phyloP scores from a whole-genome alignment of 257 asterid genomes.

The Lantana camara region DNA sequence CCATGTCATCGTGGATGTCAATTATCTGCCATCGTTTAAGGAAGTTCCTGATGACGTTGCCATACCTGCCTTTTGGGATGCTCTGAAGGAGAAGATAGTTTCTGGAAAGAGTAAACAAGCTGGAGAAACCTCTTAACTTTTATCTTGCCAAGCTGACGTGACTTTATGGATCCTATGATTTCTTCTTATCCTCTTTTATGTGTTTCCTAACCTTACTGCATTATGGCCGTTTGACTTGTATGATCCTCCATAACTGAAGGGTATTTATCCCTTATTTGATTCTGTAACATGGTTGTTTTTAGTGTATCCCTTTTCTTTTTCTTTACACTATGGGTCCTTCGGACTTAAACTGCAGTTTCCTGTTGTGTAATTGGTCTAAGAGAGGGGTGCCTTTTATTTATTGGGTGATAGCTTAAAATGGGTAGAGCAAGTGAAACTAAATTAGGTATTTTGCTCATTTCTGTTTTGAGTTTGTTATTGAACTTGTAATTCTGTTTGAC shows the following conservation, averaged over 20 bases:
- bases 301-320: neutral
- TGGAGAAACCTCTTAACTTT: slow-evolving; percentile 22
- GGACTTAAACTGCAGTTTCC: too few species aligned
- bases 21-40: slow-evolving; percentile 95
- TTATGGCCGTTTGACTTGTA: neutral
- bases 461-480: neutral
- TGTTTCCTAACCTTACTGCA: slow-evolving; percentile 16
- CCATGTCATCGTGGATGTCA: slow-evolving; percentile 92
- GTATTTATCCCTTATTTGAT: neutral
- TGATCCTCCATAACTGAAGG: neutral
- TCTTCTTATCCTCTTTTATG: neutral
- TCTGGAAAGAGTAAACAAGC: slow-evolving; percentile 36
- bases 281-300: slow-evolving; percentile 12
- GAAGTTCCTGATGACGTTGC: slow-evolving; percentile 93
- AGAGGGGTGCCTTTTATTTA: too few species aligned
- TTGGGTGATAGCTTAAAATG: too few species aligned
- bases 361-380: too few species aligned
- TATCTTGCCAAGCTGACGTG: neutral
- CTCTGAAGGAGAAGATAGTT: slow-evolving; percentile 69
- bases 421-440: too few species aligned
- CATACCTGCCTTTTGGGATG: slow-evolving; percentile 91
- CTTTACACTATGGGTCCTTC: neutral
- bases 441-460: too few species aligned
- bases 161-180: slow-evolving; percentile 9
- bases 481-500: neutral